Evolutionary conservation across 768 basidiomycete genomes (phyloP), one percentile per base, ranked within the genome.

Genomic region (Candolleomyces eurysporus): DNA sequence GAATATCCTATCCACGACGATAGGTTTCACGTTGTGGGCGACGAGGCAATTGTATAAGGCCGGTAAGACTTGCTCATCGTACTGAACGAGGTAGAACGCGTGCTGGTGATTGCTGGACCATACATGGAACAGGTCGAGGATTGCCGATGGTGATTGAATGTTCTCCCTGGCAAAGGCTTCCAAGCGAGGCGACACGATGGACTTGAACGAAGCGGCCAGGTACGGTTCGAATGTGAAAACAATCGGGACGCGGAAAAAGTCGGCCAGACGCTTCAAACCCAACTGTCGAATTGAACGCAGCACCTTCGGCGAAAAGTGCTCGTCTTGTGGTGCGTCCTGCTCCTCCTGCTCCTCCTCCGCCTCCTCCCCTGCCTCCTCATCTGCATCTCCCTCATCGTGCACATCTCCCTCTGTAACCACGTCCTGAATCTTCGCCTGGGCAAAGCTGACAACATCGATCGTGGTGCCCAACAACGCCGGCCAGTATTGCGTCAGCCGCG

Each of bases 91-190:
- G 70, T 86, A 88, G 9, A 71, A 69, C n/a, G 82, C 79, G 62
- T 87, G 83, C 13, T 85, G 79, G 2, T 76, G 77, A 17, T 83
- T 78, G 16, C 78, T 71, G 0, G 92, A 84, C 91, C 95, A 96
- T 6, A 82, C 76, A 61, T 86, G 82, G 74, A 97, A 91, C 21
- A 98, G 78, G 43, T 97, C 94, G 48, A 99, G 76, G 17, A 96
- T 79, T 0, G 92, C 87, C 0, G 95, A 96, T 0, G 96, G 95
- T 0, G 92, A 83, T 71, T 98, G 96, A 0, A 90, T 92, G 67
- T 96, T 98, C 73, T 98, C 97, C 48, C 75, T 79, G 61, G 90
- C 88, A 26, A 98, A 78, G 4, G 76, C 72, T 0, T 84, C 76
- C 22, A 99, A 79, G 6, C 97, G 90, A 0, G 96, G 95, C 0